Evolutionary conservation across 2,329 filamentous ascomycete genomes (phyloP), one percentile per base, ranked within the genome.

Genomic region (Clarireedia paspali): DNA sequence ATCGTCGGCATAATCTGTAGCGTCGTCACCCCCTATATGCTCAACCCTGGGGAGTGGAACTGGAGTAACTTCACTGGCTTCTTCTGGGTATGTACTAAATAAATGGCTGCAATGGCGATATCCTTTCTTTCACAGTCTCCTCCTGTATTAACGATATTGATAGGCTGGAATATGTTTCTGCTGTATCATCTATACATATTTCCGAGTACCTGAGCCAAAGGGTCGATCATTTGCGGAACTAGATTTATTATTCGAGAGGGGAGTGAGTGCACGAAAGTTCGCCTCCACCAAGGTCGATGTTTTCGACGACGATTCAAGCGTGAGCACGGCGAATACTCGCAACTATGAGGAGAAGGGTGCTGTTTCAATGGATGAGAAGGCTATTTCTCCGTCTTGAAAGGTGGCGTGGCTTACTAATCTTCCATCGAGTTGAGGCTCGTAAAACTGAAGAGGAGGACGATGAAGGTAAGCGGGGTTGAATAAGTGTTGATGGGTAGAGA

Each of bases 21-120:
- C 50, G 86, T 95, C 4, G 72, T 96, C 42, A 95, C 89, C 0
- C 91, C 91, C 0, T 95, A 95, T 73, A 96, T 96, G 91, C 79
- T 95, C 44, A 96, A 96, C 73, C 89, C 91, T 0, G 79, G 77
- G 1, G 87, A 83, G 0, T 96, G 91, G 91, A 76, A 95, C 71
- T 96, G 90, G 91, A 78, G 82, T 59, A 94, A 94, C 73, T 94
- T 81, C 65, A 82, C 90, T 0, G 90, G 91, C 27, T 95, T 95
- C 74, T 69, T 69, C 59, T 70, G 66, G 95, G 53, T 55, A 50
- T 17, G 53, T 55, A 20, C 5, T 34, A 20, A 14, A 20, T 23
- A 20, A 14, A 20, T 23, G 10, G 10, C 30, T 12, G 9, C 30
- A 14, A 14, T 34, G 30, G 30, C 30, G 10, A 12, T 12, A 9